Base-by-base conservation (phyloP, 2,329 filamentous ascomycete species). In the Coniella vitis region DNA sequence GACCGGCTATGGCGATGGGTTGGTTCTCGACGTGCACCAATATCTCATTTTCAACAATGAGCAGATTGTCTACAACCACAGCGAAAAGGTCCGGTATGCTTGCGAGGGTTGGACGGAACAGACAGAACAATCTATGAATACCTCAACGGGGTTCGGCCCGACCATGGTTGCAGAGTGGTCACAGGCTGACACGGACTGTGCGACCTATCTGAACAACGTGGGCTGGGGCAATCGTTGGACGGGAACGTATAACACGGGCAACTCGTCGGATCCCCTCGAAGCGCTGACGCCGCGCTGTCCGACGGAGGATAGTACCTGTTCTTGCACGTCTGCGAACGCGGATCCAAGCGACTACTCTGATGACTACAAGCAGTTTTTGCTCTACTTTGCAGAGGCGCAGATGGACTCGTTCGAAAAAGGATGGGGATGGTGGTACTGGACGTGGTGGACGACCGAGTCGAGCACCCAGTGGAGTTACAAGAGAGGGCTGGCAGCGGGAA, bases 381-480 rank as follows among this genome's bases (percentile, higher is more conserved):
- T 80, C 56, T 87, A 87, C 68, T 97, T 97, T 68, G 93, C 93
- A 5, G 85, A 95, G 68, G 93, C 90, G 47, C 93, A 98, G 71
- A 98, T 98, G 88, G 76, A 84, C 58, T 87, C 84, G 51, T 98
- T 97, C 62, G 91, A 97, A 67, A 83, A 84, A 55, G 89, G 87
- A 5, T 93, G 87, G 84, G 93, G 93, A 42, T 98, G 93, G 93
- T 96, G 95, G 70, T 98, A 98, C 69, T 98, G 93, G 93, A 97
- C 90, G 31, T 95, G 52, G 52, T 52, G 49, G 49, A 54, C 49
- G 12, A 45, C 45, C 38, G 46, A 54, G 52, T 75, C 69, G 56
- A 83, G 86, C 42, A 74, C 83, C 52, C 89, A 96, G 69, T 98
- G 93, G 93, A 95, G 90, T 64, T 95, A 93, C 71, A 83, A 90